phyloP scores from a whole-genome alignment of 2,329 filamentous ascomycete genomes.

The Hortaea werneckii region DNA sequence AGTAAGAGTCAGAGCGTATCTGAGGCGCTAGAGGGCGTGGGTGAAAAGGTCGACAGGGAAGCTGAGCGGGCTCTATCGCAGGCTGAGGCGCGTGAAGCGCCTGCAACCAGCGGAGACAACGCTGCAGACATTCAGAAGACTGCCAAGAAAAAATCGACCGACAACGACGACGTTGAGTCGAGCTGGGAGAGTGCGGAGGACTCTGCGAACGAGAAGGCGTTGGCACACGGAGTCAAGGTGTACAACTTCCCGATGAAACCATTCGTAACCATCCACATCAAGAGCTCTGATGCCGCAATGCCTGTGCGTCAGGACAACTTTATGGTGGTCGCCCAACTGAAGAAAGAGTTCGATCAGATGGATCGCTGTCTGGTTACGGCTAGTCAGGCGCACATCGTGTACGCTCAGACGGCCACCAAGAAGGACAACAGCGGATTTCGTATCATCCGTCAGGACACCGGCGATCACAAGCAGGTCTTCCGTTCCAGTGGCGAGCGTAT shows the following conservation, averaged over 20 bases:
- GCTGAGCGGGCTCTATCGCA: constrained; percentile 57
- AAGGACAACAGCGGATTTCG: constrained; percentile 79
- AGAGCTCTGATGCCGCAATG: constrained; percentile 43
- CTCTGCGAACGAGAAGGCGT: constrained; percentile 54
- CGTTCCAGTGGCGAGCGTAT: constrained; percentile 85
- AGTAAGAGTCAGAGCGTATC: constrained; percentile 52
- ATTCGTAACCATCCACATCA: constrained; percentile 79
- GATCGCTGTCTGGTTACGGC: constrained; percentile 88
- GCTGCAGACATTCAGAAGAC: constrained; percentile 33
- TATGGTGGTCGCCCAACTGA: constrained; percentile 85
- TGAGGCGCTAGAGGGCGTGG: constrained; percentile 58
- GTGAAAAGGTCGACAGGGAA: constrained; percentile 47
- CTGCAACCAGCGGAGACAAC: constrained; percentile 19
- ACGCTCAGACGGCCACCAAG: constrained; percentile 58
- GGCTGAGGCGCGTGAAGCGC: constrained; percentile 38
- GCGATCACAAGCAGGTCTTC: constrained; percentile 84
- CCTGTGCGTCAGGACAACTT: constrained; percentile 65
- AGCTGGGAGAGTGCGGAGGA: constrained; percentile 84
- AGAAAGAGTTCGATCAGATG: constrained; percentile 96
- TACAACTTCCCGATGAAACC: constrained; percentile 96
- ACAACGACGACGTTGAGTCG: constrained; percentile 47
- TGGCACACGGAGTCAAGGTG: constrained; percentile 54
- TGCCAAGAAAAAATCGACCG: constrained; percentile 44
- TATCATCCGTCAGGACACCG: constrained; percentile 89
- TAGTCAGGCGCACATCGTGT: constrained; percentile 83